phyloP scores from a whole-genome alignment of 1,284 basidiomycete genomes.

The Xerocomus nothofagi region DNA sequence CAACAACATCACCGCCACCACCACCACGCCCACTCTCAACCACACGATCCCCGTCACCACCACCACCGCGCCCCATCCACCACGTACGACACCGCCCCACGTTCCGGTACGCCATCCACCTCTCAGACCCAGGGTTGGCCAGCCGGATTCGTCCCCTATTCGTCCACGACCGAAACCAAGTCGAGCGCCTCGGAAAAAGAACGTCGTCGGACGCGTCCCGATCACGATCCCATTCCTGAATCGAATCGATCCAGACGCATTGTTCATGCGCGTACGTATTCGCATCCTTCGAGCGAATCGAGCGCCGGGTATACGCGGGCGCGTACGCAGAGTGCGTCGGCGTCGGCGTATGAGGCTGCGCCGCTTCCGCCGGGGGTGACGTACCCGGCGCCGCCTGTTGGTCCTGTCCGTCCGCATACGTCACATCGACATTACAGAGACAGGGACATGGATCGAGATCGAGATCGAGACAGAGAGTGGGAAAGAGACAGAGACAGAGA shows the following conservation, averaged over 20 bases:
- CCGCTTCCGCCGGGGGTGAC: constrained; percentile 34
- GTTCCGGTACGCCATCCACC: constrained; percentile 9
- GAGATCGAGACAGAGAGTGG: constrained; percentile 3
- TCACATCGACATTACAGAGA: constrained; percentile 21
- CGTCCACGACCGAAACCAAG: not conserved
- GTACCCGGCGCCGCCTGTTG: constrained; percentile 35
- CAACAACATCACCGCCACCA: constrained; percentile 34
- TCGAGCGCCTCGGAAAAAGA: not conserved
- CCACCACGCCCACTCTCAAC: constrained; percentile 3
- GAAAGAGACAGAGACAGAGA: not conserved
- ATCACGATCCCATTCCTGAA: not conserved
- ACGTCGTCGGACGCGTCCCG: not conserved
- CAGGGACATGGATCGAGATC: not conserved
- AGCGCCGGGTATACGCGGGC: not conserved
- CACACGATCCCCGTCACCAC: constrained; percentile 42
- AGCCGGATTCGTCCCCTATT: constrained; percentile 20
- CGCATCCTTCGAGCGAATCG: too few relatives aligned
- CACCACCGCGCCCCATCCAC: not conserved
- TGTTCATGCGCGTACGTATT: not conserved
- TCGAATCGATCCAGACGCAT: not conserved
- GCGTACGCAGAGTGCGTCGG: constrained; percentile 20
- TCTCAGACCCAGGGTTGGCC: too few relatives aligned
- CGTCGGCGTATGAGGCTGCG: constrained; percentile 31
- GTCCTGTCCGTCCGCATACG: constrained; percentile 29
- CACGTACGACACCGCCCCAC: constrained; percentile 10